Conservation (phyloP, 2,329 filamentous ascomycete species). For the Hymenoscyphus occultus region DNA sequence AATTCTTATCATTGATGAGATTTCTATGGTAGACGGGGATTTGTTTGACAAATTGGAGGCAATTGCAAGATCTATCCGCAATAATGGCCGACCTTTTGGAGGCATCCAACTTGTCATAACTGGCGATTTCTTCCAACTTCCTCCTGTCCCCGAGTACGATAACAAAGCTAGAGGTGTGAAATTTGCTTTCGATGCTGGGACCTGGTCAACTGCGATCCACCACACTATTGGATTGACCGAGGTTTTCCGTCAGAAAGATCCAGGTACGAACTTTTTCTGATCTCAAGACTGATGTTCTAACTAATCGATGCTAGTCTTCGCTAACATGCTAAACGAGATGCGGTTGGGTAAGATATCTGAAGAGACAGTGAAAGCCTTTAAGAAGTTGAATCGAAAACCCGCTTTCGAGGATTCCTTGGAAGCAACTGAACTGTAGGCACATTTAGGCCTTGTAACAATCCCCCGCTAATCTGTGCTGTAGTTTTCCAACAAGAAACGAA, state of each 20-base stretch:
- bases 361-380: constrained; percentile 76
- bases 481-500: constrained; percentile 84
- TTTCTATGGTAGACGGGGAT: constrained; percentile 98
- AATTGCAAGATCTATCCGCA: constrained; percentile 79
- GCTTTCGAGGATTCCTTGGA: constrained; percentile 71
- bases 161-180: constrained; percentile 61
- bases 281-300: background rate
- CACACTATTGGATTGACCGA: constrained; percentile 95
- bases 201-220: constrained; percentile 89
- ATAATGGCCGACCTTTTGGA: constrained; percentile 89
- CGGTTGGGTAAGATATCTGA: constrained; percentile 77
- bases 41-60: constrained; percentile 94
- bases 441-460: background rate
- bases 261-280: constrained; percentile 43
- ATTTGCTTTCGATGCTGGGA: constrained; percentile 89
- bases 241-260: constrained; percentile 93
- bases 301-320: constrained; percentile 62
- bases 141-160: constrained; percentile 79
- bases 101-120: constrained; percentile 95
- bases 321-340: constrained; percentile 97
- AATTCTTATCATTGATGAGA: constrained; percentile 85
- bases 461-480: constrained; percentile 33
- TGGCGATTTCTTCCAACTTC: constrained; percentile 96
- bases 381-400: constrained; percentile 66
- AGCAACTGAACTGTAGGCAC: constrained; percentile 74